Base-by-base conservation (phyloP, 768 basidiomycete genomes). In the Boletus speciosus region DNA sequence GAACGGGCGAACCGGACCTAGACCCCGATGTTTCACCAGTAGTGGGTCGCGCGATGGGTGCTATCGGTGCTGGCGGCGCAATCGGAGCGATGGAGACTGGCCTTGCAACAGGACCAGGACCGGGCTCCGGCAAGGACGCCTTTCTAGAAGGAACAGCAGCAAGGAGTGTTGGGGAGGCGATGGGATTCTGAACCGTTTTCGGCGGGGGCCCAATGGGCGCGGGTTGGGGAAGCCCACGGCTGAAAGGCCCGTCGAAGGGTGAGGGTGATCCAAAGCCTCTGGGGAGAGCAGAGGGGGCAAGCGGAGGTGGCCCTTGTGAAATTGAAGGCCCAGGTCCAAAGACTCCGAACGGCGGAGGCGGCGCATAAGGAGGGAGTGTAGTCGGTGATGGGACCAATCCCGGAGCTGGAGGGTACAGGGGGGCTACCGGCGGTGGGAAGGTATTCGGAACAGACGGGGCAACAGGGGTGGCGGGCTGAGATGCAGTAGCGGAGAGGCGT, bases 71-170 rank as follows among this genome's bases (percentile, higher is more conserved):
- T 32, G 80, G 76, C 6, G 85, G 73, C 9, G 47, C 68, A 44
- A 61, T 68, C 41, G 58, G 65, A 43, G 51, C 46, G 16, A 62
- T 70, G 27, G 61, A 1, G 10, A 71, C 29, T 0, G 70, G 84
- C 25, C 83, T 78, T 19, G 78, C 79, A 56, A 85, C 84, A 12
- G 82, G 84, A 21, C 86, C 84, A 25, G 80, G 83, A 43, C 77
- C 79, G 7, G 75, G 62, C 41, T 71, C 71, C 43, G 71, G 69
- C 63, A 61, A 64, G 66, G 79, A 81, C 14, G 73, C 57, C 51
- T 81, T 76, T 39, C 84, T 73, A 44, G 77, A 74, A 43, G 78
- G 66, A 35, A 79, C 81, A 38, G 80, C 76, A 25, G 78, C 73
- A 37, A 83, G 68, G 56, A 63, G 70, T 47, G 62, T 74, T 43